Evolutionary conservation across 768 basidiomycete species (phyloP).

Genomic region (Rhodosporidiobolus odoratus): DNA sequence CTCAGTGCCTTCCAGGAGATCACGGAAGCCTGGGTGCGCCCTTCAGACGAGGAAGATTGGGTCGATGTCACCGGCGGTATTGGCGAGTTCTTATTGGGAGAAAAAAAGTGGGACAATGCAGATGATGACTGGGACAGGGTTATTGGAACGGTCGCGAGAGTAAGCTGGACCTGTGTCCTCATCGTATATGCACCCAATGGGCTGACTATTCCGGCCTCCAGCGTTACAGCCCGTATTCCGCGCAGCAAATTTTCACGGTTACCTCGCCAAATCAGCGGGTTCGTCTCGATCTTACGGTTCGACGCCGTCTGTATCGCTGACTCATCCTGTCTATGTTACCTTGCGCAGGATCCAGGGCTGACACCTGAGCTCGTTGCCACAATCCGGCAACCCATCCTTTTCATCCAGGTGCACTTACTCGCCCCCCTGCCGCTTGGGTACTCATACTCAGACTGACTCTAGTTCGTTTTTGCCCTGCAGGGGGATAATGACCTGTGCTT

Average conservation of each 20-base stretch:
- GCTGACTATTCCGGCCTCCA: background rate
- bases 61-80: slow-evolving; percentile 18
- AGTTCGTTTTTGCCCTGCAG: background rate
- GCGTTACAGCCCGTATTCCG: slow-evolving; percentile 14
- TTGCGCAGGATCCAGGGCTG: slow-evolving; percentile 7
- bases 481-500: slow-evolving; percentile 21
- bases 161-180: background rate
- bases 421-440: background rate
- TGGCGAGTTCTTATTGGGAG: slow-evolving; percentile 15
- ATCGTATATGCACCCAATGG: background rate
- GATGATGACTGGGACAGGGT: background rate
- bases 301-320: background rate
- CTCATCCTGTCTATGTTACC: background rate
- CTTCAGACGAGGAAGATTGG: slow-evolving; percentile 13
- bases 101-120: slow-evolving; percentile 2
- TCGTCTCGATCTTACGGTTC: background rate
- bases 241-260: background rate
- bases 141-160: background rate
- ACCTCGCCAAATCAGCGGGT: slow-evolving; percentile 19
- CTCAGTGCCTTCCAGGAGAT: slow-evolving; percentile 17
- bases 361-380: slow-evolving; percentile 5
- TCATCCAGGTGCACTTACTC: slow-evolving; percentile 9
- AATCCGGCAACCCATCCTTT: slow-evolving; percentile 10
- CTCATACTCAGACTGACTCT: too few relatives aligned
- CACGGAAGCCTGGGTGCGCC: slow-evolving; percentile 5